phyloP scores from a whole-genome alignment of 2,329 filamentous ascomycete genomes.

The Alternaria sp. region DNA sequence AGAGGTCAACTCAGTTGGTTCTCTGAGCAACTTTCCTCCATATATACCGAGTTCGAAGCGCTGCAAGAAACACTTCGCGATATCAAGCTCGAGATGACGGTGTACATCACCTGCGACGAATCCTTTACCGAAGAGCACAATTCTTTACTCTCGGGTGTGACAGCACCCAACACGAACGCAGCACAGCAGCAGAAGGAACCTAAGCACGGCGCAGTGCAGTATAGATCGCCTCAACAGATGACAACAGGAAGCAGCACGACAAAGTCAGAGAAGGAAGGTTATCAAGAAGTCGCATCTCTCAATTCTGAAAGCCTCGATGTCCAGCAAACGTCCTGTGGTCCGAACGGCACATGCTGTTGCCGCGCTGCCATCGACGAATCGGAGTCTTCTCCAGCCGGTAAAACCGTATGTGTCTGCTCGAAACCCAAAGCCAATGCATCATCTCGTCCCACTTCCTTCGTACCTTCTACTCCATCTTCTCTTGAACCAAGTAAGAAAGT shows the following conservation, averaged over 20 bases:
- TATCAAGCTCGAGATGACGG: conserved; percentile 59
- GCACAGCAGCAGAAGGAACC: neutral
- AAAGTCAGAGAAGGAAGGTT: conserved; percentile 24
- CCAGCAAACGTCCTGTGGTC: conserved; percentile 39
- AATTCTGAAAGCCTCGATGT: conserved; percentile 12
- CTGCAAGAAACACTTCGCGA: conserved; percentile 49
- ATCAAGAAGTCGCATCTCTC: conserved; percentile 29
- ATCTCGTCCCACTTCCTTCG: conserved; percentile 16
- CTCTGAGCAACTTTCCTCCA: conserved; percentile 57
- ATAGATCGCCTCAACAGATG: conserved; percentile 18
- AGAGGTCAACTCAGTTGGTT: conserved; percentile 63
- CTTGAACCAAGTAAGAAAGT: conserved; percentile 15
- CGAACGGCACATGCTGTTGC: conserved; percentile 58
- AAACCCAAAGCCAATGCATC: neutral
- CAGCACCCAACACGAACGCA: conserved; percentile 25
- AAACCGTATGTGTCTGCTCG: conserved; percentile 29
- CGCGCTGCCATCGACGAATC: conserved; percentile 54
- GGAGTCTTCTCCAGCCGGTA: conserved; percentile 36
- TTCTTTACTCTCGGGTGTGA: conserved; percentile 34
- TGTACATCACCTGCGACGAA: conserved; percentile 65
- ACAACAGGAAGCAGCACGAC: conserved; percentile 22
- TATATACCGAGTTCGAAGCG: conserved; percentile 54
- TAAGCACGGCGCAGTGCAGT: conserved; percentile 31
- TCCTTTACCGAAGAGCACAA: conserved; percentile 55
- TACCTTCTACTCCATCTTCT: conserved; percentile 23